Conservation (phyloP, 805 yeast species). For the Kluyveromyces nonfermentans region DNA sequence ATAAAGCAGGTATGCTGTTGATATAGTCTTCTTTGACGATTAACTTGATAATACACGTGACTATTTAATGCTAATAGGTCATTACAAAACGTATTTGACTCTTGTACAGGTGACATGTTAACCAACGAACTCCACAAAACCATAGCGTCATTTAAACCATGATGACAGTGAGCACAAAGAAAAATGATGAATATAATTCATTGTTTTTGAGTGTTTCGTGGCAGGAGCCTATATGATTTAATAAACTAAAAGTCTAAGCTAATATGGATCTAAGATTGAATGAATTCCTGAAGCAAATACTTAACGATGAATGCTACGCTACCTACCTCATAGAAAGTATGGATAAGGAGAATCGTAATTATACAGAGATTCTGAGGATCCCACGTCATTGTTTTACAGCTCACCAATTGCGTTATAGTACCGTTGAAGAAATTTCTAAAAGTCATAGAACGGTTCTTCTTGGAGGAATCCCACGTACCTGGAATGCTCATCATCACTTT, state of each 20-base stretch:
- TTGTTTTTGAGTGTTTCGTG: too few relatives aligned
- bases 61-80: too few relatives aligned
- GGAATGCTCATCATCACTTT: conserved; percentile 31
- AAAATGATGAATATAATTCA: conserved; percentile 11
- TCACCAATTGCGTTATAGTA: conserved; percentile 45
- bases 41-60: neutral
- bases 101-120: too few relatives aligned
- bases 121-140: too few relatives aligned
- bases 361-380: conserved; percentile 18
- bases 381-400: conserved; percentile 55
- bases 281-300: conserved; percentile 10
- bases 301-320: conserved; percentile 14
- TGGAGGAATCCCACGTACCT: conserved; percentile 50
- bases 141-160: too few relatives aligned
- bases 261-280: conserved; percentile 12
- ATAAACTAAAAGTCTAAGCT: too few relatives aligned
- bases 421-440: conserved; percentile 39
- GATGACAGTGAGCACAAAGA: neutral
- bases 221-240: too few relatives aligned
- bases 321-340: conserved; percentile 8
- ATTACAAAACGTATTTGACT: too few relatives aligned
- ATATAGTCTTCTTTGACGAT: too few relatives aligned
- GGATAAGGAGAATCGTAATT: neutral
- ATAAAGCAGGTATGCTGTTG: too few relatives aligned
- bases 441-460: conserved; percentile 40